Evolutionary conservation across 169 alveolate genomes (phyloP), one percentile per base, ranked within the genome.

Genomic region (Plasmodium vinckei): DNA sequence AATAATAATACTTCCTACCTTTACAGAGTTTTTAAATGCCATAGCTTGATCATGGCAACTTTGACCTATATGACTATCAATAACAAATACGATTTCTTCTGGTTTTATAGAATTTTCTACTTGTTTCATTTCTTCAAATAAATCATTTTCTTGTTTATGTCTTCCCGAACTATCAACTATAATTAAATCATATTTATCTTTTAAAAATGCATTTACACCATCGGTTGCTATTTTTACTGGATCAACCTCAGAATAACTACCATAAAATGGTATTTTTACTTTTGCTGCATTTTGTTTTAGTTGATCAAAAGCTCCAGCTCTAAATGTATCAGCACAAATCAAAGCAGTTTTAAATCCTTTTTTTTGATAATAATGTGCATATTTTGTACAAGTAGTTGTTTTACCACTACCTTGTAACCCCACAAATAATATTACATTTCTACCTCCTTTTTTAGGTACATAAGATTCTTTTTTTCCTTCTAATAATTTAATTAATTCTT

Each of bases 281-380:
- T 98, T 98, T 10, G 99, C 98, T 17, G 99, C 99, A 91, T 98
- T 99, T 94, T 98, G 99, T 89, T 98, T 98, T 88, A 99, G 95
- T 96, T 99, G 99, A 94, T 99, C 99, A 86, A 98, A 99, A 27
- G 99, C 99, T 19, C 99, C 99, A 3, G 99, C 99, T 87, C 99
- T 96, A 94, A 98, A 99, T 13, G 99, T 98, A 93, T 99, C 99
- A 1, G 99, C 99, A 89, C 99, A 99, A 4, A 99, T 99, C 79
- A 99, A 92, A 10, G 99, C 99, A 1, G 98, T 98, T 86, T 98
- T 96, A 99, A 99, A 65, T 72, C 97, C 99, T 94, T 98, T 97
- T 63, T 98, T 93, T 90, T 97, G 97, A 93, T 98, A 98, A 91
- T 96, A 96, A 93, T 98, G 97, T 15, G 99, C 99, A 89, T 94